Base-by-base conservation (phyloP, 768 basidiomycete species). In the Trametes maxima region DNA sequence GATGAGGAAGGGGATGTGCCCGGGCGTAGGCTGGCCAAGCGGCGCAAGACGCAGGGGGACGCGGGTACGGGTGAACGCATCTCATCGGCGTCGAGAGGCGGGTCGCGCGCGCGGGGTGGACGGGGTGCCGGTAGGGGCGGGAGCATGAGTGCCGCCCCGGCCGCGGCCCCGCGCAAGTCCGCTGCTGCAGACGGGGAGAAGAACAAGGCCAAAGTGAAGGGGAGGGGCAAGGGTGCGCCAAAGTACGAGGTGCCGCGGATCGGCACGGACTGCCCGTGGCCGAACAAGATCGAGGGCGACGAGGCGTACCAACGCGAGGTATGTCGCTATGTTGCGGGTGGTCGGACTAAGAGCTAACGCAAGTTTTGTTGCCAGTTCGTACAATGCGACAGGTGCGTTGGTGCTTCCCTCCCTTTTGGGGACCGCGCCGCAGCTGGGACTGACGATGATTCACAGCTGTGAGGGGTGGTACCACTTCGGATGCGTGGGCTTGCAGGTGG, bases 381-480 rank as follows among this genome's bases (percentile, higher is more conserved):
- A 42, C 44, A 49, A 25, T 67, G 66, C 19, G 66, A 67, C 12
- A 62, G 54, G 66, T 63, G 35, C 39, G 62, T 40, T 1, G n/a
- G 13, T 11, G 12, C 16, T 22, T 11, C 19, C 10, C 44, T 24
- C 5, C 12, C 11, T 11, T 25, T 13, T 37, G n/a, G 19, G 12
- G 25, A 16, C 21, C 21, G 16, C 6, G 12, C 16, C 33, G 5
- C 17, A 48, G 16, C 44, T 1, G 54, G 25, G 28, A 10, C 47
- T 48, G 50, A 51, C 25, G 28, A 13, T 5, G 25, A 11, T 5
- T 36, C 56, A 22, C 40, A 66, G 68, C 28, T 69, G 68, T 33
- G 57, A 69, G 14, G 68, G 47, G 16, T 67, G 65, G 68, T 69
- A 65, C 24, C 68, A 69, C 44, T 64, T 65, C n/a, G 65, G 64